Conservation (phyloP, 306 rosid genomes). For the Vachellia collinsii region DNA sequence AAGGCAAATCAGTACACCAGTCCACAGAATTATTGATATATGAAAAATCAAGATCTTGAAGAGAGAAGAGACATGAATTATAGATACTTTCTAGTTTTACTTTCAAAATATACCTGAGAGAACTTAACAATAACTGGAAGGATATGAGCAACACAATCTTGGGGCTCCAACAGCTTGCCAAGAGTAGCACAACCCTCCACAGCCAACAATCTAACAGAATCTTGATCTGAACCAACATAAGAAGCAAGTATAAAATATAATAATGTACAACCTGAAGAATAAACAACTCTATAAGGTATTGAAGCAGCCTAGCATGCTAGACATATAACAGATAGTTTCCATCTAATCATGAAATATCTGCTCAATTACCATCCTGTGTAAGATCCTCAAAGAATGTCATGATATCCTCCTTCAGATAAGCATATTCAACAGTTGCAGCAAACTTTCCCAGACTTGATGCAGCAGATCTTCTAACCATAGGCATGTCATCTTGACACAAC, state of each 20-base stretch:
- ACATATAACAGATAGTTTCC: background rate
- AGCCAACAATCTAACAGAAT: slow-evolving; percentile 81
- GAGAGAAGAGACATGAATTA: background rate
- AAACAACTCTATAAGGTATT: background rate
- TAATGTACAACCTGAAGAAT: background rate
- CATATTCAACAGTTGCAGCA: slow-evolving; percentile 77
- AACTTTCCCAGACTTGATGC: slow-evolving; percentile 79
- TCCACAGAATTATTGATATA: slow-evolving; percentile 2
- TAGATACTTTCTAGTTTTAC: background rate
- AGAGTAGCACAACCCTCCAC: slow-evolving; percentile 89
- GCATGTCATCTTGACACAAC: slow-evolving; percentile 90
- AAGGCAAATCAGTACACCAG: background rate
- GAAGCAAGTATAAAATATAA: background rate
- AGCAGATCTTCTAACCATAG: slow-evolving; percentile 93
- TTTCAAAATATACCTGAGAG: slow-evolving; percentile 63
- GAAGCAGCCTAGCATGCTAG: background rate
- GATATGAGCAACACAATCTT: slow-evolving; percentile 78
- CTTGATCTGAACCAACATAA: slow-evolving; percentile 64
- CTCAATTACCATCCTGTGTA: slow-evolving; percentile 74
- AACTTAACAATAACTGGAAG: slow-evolving; percentile 84
- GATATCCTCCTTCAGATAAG: slow-evolving; percentile 71
- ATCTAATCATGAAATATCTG: slow-evolving; percentile 3
- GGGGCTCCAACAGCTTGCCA: slow-evolving; percentile 84
- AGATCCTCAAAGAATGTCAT: slow-evolving; percentile 83
- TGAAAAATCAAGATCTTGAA: background rate